Conservation (phyloP, 2,329 filamentous ascomycete genomes). For the Penicillium fuscoglaucum region DNA sequence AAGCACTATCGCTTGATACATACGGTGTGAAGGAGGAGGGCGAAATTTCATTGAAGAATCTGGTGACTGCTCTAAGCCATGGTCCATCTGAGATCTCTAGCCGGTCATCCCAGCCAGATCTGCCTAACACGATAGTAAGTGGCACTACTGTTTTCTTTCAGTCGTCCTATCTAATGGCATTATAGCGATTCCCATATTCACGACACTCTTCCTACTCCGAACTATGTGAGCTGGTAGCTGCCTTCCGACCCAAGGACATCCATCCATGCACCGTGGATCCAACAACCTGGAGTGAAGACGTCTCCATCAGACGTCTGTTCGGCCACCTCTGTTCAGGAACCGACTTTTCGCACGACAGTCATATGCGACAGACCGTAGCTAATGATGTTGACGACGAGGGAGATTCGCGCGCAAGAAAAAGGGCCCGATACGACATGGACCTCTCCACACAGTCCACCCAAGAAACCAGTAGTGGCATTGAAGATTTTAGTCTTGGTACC, state of each 20-base stretch:
- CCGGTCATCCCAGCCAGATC: conserved; percentile 9
- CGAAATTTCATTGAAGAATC: conserved; percentile 39
- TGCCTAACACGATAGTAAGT: conserved; percentile 40
- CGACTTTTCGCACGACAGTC: conserved; percentile 64
- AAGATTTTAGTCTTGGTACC: conserved; percentile 2
- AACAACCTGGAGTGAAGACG: conserved; percentile 60
- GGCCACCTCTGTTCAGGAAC: conserved; percentile 64
- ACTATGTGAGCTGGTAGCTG: conserved; percentile 67
- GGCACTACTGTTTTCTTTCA: not conserved
- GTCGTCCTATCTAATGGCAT: conserved; percentile 6
- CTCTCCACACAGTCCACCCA: conserved; percentile 22
- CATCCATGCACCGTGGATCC: conserved; percentile 77
- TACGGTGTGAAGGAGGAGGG: conserved; percentile 41
- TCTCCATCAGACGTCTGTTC: conserved; percentile 70
- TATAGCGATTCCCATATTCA: conserved; percentile 73
- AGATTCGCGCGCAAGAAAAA: conserved; percentile 19
- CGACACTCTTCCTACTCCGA: conserved; percentile 85
- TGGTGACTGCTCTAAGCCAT: conserved; percentile 36
- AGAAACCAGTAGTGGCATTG: conserved; percentile 17
- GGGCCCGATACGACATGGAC: conserved; percentile 20
- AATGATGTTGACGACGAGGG: conserved; percentile 20
- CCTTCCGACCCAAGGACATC: conserved; percentile 72
- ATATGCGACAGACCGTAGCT: conserved; percentile 52
- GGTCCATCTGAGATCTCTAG: conserved; percentile 11
- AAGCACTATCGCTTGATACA: conserved; percentile 39